A percentile compares a stretch with the other conserved stretches of the same genome.
phyloP scores from a whole-genome alignment of 2,329 filamentous ascomycete genomes.

The Dactylellina sp. region DNA sequence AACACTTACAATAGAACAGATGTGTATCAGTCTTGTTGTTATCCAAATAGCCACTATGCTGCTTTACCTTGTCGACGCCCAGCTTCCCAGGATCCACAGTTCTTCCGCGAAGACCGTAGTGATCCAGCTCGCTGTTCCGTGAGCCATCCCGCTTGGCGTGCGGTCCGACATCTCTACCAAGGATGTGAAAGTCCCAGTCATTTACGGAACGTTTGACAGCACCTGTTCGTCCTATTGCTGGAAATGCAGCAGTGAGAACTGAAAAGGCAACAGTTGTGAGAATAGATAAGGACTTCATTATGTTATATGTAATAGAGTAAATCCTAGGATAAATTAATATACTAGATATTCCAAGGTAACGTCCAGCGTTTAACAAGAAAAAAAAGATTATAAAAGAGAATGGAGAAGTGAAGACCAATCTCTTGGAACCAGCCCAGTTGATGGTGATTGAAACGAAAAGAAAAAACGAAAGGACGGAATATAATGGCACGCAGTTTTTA shows the following conservation, averaged over 20 bases:
- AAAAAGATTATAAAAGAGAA: slow-evolving; percentile 4
- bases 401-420: neutral
- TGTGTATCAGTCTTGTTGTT: slow-evolving; percentile 96
- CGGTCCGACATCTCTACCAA: slow-evolving; percentile 83
- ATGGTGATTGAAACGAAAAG: slow-evolving; percentile 4
- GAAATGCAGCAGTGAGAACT: neutral
- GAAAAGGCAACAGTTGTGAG: neutral
- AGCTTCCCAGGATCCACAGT: slow-evolving; percentile 75
- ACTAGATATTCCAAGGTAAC: slow-evolving; percentile 5
- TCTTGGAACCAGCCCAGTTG: slow-evolving; percentile 11
- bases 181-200: slow-evolving; percentile 91
- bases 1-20: slow-evolving; percentile 88
- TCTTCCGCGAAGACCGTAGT: slow-evolving; percentile 90
- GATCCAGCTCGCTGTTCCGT: slow-evolving; percentile 78
- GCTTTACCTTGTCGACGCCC: slow-evolving; percentile 89
- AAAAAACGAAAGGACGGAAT: slow-evolving; percentile 2
- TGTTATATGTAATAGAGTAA: slow-evolving; percentile 1
- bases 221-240: neutral
- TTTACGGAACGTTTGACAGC: slow-evolving; percentile 77
- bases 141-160: slow-evolving; percentile 84
- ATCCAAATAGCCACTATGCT: slow-evolving; percentile 97
- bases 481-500: neutral
- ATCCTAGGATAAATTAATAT: neutral
- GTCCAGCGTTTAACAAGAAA: slow-evolving; percentile 12
- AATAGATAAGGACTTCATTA: slow-evolving; percentile 2